Evolutionary conservation across 495 filamentous ascomycete genomes (phyloP).

Genomic region (Aspergillus carlsbadensis): DNA sequence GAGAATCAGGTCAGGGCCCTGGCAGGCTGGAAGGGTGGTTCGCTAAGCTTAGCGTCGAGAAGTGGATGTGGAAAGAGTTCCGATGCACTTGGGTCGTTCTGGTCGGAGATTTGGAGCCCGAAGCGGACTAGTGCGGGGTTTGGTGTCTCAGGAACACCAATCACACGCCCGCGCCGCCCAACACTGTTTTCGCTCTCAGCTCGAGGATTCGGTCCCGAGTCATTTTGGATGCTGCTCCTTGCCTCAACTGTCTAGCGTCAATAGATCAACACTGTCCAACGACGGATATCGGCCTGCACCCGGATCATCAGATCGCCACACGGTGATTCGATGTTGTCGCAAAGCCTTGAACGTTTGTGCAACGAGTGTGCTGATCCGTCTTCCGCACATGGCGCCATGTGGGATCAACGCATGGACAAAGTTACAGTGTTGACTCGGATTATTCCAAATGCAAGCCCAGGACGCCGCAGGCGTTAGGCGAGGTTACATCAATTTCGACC

Average conservation of each 20-base stretch:
- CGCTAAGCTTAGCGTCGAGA: slow-evolving; percentile 6
- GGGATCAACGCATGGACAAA: not conserved
- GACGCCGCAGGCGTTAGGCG: not conserved
- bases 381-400: not conserved
- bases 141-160: slow-evolving; percentile 19
- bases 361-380: not conserved
- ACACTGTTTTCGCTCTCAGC: not conserved
- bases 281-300: slow-evolving; percentile 3
- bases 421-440: not conserved
- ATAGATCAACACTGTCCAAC: not conserved
- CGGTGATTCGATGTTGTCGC: not conserved
- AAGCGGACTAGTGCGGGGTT: not conserved
- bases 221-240: not conserved
- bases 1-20: not conserved
- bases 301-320: slow-evolving; percentile 16
- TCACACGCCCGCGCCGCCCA: not conserved
- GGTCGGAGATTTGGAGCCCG: not conserved
- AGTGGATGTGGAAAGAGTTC: not conserved
- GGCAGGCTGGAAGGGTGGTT: not conserved
- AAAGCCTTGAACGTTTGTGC: not conserved
- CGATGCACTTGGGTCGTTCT: too few species aligned
- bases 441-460: not conserved
- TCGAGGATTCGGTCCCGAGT: not conserved
- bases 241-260: too few species aligned
- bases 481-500: not conserved